Conservation (phyloP, 106 monocot species). For the Apostasia ramifera region DNA sequence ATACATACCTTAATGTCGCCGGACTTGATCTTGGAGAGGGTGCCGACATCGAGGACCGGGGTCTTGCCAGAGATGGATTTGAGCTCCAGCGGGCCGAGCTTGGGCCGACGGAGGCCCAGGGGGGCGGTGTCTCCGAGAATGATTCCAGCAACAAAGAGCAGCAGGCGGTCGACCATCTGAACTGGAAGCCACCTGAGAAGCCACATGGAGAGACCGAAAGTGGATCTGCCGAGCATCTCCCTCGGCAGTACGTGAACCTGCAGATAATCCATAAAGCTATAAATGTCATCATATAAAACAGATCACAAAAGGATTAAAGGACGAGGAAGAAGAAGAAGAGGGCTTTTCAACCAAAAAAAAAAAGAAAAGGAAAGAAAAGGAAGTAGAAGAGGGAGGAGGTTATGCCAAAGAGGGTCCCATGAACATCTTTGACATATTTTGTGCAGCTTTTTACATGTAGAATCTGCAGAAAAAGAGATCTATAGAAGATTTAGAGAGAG, state of each 20-base stretch:
- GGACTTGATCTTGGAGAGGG: constrained; percentile 45
- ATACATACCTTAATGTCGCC: constrained; percentile 36
- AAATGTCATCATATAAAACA: neutral
- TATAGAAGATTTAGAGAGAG: neutral
- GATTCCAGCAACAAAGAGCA: constrained; percentile 28
- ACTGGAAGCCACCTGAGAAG: constrained; percentile 35
- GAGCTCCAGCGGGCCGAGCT: constrained; percentile 39
- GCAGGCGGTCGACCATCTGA: constrained; percentile 21
- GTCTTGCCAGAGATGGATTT: constrained; percentile 45
- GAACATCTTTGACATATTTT: neutral
- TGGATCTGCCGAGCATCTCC: constrained; percentile 39
- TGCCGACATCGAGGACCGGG: constrained; percentile 49
- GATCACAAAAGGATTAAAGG: neutral
- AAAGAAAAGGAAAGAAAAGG: no score
- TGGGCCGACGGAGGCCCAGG: constrained; percentile 30
- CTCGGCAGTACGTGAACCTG: constrained; percentile 51
- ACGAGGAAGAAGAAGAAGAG: constrained; percentile 1
- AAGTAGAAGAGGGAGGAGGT: neutral
- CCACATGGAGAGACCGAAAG: constrained; percentile 35
- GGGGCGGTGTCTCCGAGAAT: constrained; percentile 33
- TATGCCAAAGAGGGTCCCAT: constrained; percentile 10
- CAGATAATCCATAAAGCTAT: neutral
- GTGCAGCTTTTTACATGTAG: constrained; percentile 2
- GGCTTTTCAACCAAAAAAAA: no score
- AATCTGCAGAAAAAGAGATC: neutral